A percentile compares a stretch with the other conserved stretches of the same genome.
phyloP scores from a whole-genome alignment of 225 moss, liverwort and hornwort genomes.

The Physcomitrellopsis africana region DNA sequence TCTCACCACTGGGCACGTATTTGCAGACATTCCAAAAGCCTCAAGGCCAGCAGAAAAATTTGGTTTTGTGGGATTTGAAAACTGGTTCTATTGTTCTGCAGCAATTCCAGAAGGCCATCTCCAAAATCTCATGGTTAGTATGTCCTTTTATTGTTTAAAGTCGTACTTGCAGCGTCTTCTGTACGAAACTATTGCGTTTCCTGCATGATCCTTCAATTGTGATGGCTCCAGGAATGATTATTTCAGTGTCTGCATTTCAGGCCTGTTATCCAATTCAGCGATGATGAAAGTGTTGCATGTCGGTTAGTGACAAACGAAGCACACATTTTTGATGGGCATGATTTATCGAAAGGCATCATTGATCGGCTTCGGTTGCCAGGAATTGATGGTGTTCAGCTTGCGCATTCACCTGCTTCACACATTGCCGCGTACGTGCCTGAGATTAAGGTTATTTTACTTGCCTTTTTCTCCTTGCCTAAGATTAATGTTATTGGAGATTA shows the following conservation, averaged over 20 bases:
- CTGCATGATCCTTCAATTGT: not conserved
- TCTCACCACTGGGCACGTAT: conserved; percentile 86
- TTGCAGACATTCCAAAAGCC: conserved; percentile 96
- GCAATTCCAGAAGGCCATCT: conserved; percentile 79
- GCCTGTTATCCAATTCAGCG: conserved; percentile 98
- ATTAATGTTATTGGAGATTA: not conserved
- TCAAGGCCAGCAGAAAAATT: conserved; percentile 82
- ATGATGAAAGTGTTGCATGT: conserved; percentile 91
- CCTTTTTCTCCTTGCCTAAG: not conserved
- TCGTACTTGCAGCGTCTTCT: conserved; percentile 3
- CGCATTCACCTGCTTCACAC: conserved; percentile 74
- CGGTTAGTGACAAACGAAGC: conserved; percentile 96
- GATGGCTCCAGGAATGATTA: not conserved
- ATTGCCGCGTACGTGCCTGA: conserved; percentile 96
- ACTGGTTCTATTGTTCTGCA: conserved; percentile 67
- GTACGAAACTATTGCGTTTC: not conserved
- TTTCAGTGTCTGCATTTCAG: conserved; percentile 39
- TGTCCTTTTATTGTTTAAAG: conserved; percentile 5
- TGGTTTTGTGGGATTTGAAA: conserved; percentile 66
- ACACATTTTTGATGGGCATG: conserved; percentile 86
- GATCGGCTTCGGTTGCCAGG: conserved; percentile 87
- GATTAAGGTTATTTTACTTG: conserved; percentile 68
- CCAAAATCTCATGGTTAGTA: conserved; percentile 80
- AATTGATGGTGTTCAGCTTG: conserved; percentile 74
- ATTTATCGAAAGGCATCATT: conserved; percentile 81